phyloP scores from a whole-genome alignment of 805 yeast genomes.

The Yamadazyma olivae region DNA sequence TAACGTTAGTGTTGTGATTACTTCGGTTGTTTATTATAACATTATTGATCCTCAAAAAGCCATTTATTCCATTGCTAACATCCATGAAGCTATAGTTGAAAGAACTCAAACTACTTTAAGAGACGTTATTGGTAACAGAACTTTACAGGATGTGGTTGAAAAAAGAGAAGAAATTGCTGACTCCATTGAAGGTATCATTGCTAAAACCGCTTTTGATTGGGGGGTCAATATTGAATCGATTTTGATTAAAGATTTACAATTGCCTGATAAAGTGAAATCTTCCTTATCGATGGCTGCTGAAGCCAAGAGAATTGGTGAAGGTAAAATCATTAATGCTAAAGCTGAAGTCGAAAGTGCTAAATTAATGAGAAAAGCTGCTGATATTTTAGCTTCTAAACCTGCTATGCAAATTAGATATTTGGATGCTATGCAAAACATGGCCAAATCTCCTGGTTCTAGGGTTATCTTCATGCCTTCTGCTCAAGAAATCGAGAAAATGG shows the following conservation, averaged over 20 bases:
- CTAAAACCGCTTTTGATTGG: constrained; percentile 64
- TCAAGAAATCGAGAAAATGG: constrained; percentile 40
- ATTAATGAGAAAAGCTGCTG: constrained; percentile 76
- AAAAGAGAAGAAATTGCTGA: constrained; percentile 69
- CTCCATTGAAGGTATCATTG: constrained; percentile 57
- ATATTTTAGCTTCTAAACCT: constrained; percentile 67
- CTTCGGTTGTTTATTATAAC: constrained; percentile 66
- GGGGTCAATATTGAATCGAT: constrained; percentile 68
- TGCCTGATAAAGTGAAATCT: constrained; percentile 53
- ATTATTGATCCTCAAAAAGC: constrained; percentile 69
- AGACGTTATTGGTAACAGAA: constrained; percentile 66
- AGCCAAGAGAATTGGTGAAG: constrained; percentile 72
- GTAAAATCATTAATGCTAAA: constrained; percentile 69
- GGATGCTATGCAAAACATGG: constrained; percentile 78
- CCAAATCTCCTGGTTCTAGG: constrained; percentile 56
- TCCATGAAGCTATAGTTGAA: constrained; percentile 56
- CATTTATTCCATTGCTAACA: constrained; percentile 51
- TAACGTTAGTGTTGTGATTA: constrained; percentile 58
- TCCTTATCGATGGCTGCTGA: constrained; percentile 73
- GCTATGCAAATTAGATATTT: constrained; percentile 77
- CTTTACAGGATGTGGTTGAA: constrained; percentile 69
- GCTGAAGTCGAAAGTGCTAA: constrained; percentile 77
- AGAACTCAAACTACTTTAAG: constrained; percentile 72
- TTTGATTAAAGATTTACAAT: constrained; percentile 60
- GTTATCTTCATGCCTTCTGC: constrained; percentile 71